Evolutionary conservation across 2,329 filamentous ascomycete species (phyloP).

Genomic region (Bertia moriformis): DNA sequence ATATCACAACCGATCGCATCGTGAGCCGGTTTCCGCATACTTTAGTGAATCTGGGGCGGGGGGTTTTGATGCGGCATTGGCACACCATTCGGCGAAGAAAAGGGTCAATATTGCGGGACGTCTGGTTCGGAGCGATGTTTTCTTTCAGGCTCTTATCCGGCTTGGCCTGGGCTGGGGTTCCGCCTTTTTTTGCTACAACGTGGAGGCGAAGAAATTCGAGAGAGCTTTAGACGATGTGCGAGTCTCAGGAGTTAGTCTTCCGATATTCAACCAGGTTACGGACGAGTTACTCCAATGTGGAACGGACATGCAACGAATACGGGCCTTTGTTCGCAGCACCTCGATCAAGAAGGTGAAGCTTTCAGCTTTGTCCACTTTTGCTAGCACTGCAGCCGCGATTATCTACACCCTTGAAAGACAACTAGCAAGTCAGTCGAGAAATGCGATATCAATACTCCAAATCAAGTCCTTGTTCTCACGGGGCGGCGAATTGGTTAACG

Average conservation of each 20-base stretch:
- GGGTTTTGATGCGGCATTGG: conserved; percentile 21
- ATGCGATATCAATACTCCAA: conserved; percentile 2
- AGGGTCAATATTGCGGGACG: conserved; percentile 10
- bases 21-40: conserved; percentile 19
- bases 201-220: conserved; percentile 16
- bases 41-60: conserved; percentile 23
- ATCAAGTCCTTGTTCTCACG: background rate
- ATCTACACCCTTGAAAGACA: conserved; percentile 4
- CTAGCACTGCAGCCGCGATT: background rate
- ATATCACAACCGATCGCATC: conserved; percentile 14
- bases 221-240: conserved; percentile 4
- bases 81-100: conserved; percentile 9
- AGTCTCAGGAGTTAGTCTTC: background rate
- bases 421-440: conserved; percentile 7
- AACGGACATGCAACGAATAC: background rate
- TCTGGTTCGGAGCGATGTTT: conserved; percentile 17
- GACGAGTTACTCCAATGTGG: background rate
- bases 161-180: conserved; percentile 26
- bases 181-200: conserved; percentile 22
- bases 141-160: conserved; percentile 20
- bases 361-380: background rate
- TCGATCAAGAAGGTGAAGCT: background rate
- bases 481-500: background rate
- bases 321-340: background rate
- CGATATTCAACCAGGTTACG: background rate